Evolutionary conservation across 2,329 filamentous ascomycete genomes (phyloP).

Genomic region (Venturia nashicola): DNA sequence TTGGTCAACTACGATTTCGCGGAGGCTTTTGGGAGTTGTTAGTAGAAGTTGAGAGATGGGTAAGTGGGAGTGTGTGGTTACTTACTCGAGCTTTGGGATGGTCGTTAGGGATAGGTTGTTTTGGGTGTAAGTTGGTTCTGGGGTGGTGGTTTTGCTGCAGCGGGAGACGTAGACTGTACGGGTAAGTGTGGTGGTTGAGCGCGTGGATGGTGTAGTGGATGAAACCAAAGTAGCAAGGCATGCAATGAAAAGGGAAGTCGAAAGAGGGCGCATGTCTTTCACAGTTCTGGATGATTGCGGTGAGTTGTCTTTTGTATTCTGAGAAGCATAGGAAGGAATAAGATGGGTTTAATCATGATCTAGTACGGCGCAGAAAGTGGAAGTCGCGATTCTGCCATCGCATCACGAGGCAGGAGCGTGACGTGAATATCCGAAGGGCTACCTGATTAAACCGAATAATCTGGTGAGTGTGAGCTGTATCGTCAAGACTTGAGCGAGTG

Average conservation of each 20-base stretch:
- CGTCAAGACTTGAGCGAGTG: background rate
- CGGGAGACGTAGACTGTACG: background rate
- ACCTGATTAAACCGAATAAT: background rate
- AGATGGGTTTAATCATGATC: background rate
- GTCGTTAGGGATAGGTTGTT: background rate
- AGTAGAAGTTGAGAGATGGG: background rate
- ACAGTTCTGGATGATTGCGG: background rate
- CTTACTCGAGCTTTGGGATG: background rate
- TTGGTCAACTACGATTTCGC: constrained; percentile 7
- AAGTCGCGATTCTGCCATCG: background rate
- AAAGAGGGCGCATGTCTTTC: background rate
- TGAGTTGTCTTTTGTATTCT: background rate
- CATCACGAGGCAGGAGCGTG: background rate
- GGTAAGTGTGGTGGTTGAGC: background rate
- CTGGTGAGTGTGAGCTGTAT: background rate
- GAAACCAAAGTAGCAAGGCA: background rate
- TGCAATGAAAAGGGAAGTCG: background rate
- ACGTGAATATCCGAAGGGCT: background rate
- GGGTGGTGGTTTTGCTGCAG: background rate
- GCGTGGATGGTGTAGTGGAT: background rate
- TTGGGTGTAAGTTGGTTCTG: background rate
- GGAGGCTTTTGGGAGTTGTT: background rate
- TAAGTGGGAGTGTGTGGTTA: background rate
- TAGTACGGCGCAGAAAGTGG: background rate
- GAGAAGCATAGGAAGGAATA: background rate